These are phyloP conservation scores for Crucihimalaya himalaica DNA, from an alignment of 345 rosid genomes.

Conservation along the genomic window DNA sequence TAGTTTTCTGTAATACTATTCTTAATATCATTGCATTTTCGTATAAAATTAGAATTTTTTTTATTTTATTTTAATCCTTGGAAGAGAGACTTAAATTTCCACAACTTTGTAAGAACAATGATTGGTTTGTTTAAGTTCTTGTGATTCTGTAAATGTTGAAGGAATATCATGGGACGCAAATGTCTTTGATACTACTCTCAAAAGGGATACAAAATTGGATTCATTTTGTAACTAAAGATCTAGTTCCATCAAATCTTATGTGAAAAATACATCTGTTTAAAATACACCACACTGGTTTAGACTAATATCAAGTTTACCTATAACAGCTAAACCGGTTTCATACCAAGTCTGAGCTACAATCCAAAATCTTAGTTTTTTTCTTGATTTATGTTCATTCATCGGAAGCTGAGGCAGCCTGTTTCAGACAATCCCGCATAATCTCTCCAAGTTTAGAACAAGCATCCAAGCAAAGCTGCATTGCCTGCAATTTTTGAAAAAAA, in stretches of 20 bases:
- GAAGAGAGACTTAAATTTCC: not conserved
- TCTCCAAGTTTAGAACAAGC: conserved; percentile 79
- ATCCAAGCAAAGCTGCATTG: conserved; percentile 89
- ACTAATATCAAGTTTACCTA: not conserved
- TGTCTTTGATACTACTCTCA: not conserved
- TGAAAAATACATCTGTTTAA: not conserved
- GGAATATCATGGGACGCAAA: not conserved
- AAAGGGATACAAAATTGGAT: conserved; percentile 11
- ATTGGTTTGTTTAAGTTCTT: not conserved
- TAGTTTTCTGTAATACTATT: not conserved
- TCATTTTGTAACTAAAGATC: conserved; percentile 13
- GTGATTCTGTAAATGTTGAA: not conserved
- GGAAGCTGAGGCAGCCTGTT: conserved; percentile 61
- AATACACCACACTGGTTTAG: conserved; percentile 12
- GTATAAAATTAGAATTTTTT: not conserved
- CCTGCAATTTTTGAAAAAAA: conserved; percentile 48
- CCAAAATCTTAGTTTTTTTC: conserved; percentile 22
- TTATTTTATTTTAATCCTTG: not conserved
- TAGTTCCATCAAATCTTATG: not conserved
- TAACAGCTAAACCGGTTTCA: conserved; percentile 17
- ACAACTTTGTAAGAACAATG: not conserved
- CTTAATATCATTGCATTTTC: not conserved
- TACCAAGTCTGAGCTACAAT: conserved; percentile 27
- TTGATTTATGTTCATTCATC: conserved; percentile 44
- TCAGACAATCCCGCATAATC: conserved; percentile 82